Base-by-base conservation (phyloP, 164 flowering plant species). In the Chimonanthus salicifolius region DNA sequence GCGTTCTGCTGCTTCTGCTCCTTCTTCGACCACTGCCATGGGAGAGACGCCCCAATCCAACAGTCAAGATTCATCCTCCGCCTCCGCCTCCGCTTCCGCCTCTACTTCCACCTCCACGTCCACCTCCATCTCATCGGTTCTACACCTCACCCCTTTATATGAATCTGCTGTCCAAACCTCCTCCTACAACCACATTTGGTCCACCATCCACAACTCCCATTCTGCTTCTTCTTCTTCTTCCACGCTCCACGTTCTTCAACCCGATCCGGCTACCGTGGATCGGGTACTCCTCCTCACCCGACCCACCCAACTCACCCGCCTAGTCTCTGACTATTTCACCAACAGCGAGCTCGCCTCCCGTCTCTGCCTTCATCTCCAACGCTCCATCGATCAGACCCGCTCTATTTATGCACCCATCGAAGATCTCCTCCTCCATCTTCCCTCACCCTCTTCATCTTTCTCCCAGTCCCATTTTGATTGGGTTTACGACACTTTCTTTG, bases 171-270 rank as follows among this genome's bases (percentile, higher is more conserved):
- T 92, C 8, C 86, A 88, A 43, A 82, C 94, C 65, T 58, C 67
- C 49, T 92, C 97, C 76, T 94, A 88, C 82, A 80, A 82, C 21
- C 94, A 92, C 54, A 89, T 94, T 65, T 78, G 92, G 86, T 76
- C 86, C 18, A 78, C 51, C 72, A 82, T 94, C 71, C 87, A 84
- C 48, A 75, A 71, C n/a, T 70, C 86, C 16, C 16, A 54, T 13
- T 0, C 16, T 7, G 60, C 33, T 33, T 33, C 33, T 33, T 33
- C 33, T 33, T 33, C 33, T 33, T 33, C 33, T 33, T 20, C 21
- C 21, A 33, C 33, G 1, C 69, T 74, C 0, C 85, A 81, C 20
- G 85, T 94, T 58, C 94, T 94, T 64, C 87, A 82, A 0, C 98
- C 98, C 0, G 80, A 82, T 68, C 81, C 80, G 16, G 82, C 81